Percentiles rank a stretch among this genome's conserved stretches.
Conservation (phyloP, 768 basidiomycete species). For the Calvatia gigantea region DNA sequence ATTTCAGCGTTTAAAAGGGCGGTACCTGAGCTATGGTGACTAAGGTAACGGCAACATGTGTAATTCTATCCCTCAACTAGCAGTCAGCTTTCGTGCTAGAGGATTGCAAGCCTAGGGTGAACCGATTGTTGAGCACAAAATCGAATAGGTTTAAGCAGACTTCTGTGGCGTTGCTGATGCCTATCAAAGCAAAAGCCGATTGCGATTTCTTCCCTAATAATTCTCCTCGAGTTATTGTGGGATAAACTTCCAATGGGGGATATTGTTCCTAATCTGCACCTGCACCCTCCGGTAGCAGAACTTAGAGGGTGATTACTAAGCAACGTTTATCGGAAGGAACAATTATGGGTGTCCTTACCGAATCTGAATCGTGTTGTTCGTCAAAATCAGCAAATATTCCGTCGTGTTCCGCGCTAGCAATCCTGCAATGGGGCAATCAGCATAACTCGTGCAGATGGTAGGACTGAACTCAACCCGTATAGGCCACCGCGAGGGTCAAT, state of each 20-base stretch:
- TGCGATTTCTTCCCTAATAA: no score
- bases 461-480: no score
- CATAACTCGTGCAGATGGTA: no score
- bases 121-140: no score
- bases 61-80: no score
- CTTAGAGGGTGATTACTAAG: not conserved
- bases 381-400: not conserved
- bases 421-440: not conserved
- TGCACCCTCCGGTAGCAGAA: conserved; percentile 1
- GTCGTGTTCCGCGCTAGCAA: not conserved
- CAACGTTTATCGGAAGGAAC: not conserved
- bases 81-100: no score
- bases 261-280: not conserved
- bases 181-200: no score
- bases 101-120: no score
- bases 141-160: no score
- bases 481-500: conserved; percentile 5
- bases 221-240: conserved; percentile 1
- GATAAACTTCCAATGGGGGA: conserved; percentile 10
- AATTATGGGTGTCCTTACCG: not conserved
- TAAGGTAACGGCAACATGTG: no score
- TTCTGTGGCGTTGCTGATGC: not conserved
- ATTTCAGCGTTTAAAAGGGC: no score
- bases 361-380: not conserved
- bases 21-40: no score